Percentiles rank a stretch among this genome's conserved stretches.
These are phyloP conservation scores for Starmerella etchellsii DNA, from an alignment of 805 yeast species.

Conservation along the genomic window DNA sequence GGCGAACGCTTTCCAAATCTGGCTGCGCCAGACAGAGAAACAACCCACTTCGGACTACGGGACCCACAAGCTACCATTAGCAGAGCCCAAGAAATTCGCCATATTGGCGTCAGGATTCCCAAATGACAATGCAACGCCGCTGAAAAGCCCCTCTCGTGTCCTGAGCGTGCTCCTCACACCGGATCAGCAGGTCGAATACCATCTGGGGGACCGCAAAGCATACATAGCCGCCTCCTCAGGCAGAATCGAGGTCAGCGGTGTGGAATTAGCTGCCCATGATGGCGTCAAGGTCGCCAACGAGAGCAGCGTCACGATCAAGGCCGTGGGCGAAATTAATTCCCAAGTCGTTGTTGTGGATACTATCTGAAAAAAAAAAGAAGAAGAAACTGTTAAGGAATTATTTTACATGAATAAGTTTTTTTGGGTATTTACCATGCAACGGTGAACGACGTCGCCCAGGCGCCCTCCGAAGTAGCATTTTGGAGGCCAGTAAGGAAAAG, in stretches of 20 bases:
- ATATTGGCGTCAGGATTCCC: conserved; percentile 5
- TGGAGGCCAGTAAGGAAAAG: background rate
- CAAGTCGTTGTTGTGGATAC: conserved; percentile 3
- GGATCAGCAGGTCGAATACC: background rate
- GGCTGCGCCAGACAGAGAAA: conserved; percentile 2
- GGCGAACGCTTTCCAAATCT: conserved; percentile 8
- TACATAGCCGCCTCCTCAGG: conserved; percentile 5
- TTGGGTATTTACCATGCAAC: background rate
- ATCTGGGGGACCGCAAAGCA: conserved; percentile 2
- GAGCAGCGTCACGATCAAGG: background rate
- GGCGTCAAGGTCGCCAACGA: conserved; percentile 4
- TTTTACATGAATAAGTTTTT: background rate
- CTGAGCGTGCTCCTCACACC: conserved; percentile 1
- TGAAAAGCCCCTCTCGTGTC: conserved; percentile 5
- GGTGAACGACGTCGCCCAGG: background rate
- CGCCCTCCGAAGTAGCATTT: background rate
- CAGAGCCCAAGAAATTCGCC: background rate
- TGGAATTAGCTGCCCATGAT: conserved; percentile 3
- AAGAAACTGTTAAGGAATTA: background rate
- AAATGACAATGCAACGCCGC: background rate
- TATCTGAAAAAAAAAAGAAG: background rate
- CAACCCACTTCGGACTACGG: conserved; percentile 1
- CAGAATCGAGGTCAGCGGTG: conserved; percentile 2
- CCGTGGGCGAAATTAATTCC: background rate
- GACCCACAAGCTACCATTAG: background rate